A percentile compares a stretch with the other conserved stretches of the same genome.
Conservation (phyloP, 805 yeast genomes). For the Candida namnaoensis region DNA sequence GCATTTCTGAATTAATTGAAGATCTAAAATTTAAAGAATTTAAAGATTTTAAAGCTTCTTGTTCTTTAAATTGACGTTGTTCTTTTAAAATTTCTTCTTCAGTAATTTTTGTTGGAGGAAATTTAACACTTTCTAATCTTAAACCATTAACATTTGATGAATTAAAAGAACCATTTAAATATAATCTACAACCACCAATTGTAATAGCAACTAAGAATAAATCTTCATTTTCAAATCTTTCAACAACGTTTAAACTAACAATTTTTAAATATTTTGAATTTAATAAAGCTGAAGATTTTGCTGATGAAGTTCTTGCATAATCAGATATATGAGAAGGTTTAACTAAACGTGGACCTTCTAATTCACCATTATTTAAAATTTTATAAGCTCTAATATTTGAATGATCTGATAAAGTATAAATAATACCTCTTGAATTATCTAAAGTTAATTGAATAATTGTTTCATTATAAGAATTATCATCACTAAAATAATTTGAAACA, state of each 20-base stretch:
- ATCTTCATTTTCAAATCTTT: slow-evolving; percentile 56
- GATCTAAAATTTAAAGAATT: slow-evolving; percentile 18
- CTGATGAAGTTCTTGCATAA: slow-evolving; percentile 32
- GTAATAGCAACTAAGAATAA: slow-evolving; percentile 74
- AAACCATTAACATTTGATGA: slow-evolving; percentile 27
- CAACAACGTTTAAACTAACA: slow-evolving; percentile 52
- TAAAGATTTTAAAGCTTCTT: slow-evolving; percentile 22
- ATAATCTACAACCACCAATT: slow-evolving; percentile 74
- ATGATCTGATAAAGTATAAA: slow-evolving; percentile 76
- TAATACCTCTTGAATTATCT: slow-evolving; percentile 68
- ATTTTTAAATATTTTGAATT: slow-evolving; percentile 49
- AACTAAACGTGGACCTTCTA: slow-evolving; percentile 31
- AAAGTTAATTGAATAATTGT: slow-evolving; percentile 53
- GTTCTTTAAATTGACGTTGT: slow-evolving; percentile 15
- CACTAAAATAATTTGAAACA: slow-evolving; percentile 21
- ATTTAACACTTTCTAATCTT: slow-evolving; percentile 42
- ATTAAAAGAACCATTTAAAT: slow-evolving; percentile 33
- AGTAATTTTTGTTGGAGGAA: slow-evolving; percentile 52
- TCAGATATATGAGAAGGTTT: slow-evolving; percentile 27
- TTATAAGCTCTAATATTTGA: slow-evolving; percentile 78
- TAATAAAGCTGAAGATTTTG: slow-evolving; percentile 45
- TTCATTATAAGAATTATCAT: slow-evolving; percentile 34
- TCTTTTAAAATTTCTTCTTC: slow-evolving; percentile 17
- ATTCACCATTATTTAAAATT: slow-evolving; percentile 32
- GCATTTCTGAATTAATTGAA: slow-evolving; percentile 17